phyloP scores from a whole-genome alignment of 2,329 filamentous ascomycete species.

The Helicocarpus griseus region DNA sequence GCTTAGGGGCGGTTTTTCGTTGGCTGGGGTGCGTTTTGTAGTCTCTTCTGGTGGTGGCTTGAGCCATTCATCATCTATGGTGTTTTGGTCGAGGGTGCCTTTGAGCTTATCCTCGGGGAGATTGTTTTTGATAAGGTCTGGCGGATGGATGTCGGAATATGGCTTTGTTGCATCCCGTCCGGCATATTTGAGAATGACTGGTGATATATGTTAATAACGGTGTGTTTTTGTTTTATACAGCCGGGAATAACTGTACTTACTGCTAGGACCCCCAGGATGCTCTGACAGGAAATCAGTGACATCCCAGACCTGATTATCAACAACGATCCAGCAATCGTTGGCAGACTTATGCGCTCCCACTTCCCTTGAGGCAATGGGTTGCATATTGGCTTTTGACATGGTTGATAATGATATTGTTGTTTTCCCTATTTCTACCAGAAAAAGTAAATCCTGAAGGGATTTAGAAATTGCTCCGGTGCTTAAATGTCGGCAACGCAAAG shows the following conservation, averaged over 20 bases:
- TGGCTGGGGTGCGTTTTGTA: constrained; percentile 17
- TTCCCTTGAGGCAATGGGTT: constrained; percentile 33
- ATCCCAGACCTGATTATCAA: constrained; percentile 59
- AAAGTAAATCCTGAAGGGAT: too few species aligned
- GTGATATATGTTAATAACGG: constrained; percentile 7
- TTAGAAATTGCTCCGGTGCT: not conserved
- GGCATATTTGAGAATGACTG: constrained; percentile 37
- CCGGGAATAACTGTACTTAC: constrained; percentile 6
- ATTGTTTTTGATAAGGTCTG: constrained; percentile 37
- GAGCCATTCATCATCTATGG: constrained; percentile 41
- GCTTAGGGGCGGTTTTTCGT: constrained; percentile 33
- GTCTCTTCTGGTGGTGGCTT: constrained; percentile 29
- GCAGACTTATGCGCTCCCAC: constrained; percentile 41
- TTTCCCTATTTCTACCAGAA: not conserved
- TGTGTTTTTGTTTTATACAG: not conserved
- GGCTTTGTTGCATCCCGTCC: constrained; percentile 37
- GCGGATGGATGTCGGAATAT: constrained; percentile 38
- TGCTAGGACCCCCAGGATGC: constrained; percentile 51
- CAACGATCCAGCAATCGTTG: constrained; percentile 55
- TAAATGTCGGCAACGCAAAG: not conserved
- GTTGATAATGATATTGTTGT: not conserved
- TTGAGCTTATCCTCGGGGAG: constrained; percentile 37
- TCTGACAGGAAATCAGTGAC: constrained; percentile 56
- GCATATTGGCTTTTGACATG: constrained; percentile 16
- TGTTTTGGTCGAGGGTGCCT: constrained; percentile 40